Percentiles rank a stretch among this genome's conserved stretches.
These are phyloP conservation scores for Panaeolus papilionaceus DNA, from an alignment of 768 basidiomycete species.

Conservation along the genomic window DNA sequence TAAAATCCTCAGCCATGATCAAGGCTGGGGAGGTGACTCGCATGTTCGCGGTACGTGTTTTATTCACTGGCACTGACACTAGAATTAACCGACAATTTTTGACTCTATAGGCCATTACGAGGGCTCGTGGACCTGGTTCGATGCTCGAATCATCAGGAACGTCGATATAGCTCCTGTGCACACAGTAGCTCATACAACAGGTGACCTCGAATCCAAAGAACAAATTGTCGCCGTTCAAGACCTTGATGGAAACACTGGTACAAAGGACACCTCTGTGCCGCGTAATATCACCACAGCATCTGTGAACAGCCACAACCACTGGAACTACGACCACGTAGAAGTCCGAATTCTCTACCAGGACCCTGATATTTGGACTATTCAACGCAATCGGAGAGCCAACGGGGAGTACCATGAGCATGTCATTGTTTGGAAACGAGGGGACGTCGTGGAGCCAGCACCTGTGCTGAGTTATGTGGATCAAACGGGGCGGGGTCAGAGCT, in stretches of 20 bases:
- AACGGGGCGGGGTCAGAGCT: not conserved
- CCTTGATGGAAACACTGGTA: not conserved
- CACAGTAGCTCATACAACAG: not conserved
- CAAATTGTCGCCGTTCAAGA: not conserved
- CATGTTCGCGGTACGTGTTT: not conserved
- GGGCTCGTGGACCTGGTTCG: slow-evolving; percentile 3
- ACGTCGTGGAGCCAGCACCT: not conserved
- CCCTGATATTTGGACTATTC: slow-evolving; percentile 2
- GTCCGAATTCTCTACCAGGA: not conserved
- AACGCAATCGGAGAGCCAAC: not conserved
- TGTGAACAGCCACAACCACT: not conserved
- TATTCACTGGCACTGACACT: not conserved
- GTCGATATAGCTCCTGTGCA: not conserved
- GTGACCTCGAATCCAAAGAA: slow-evolving; percentile 3
- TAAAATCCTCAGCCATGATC: not conserved
- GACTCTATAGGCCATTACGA: not conserved
- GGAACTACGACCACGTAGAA: slow-evolving; percentile 1
- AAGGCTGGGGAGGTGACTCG: slow-evolving; percentile 2
- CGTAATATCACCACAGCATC: not conserved
- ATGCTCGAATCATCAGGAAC: not conserved
- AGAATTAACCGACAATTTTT: not conserved
- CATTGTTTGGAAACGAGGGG: not conserved
- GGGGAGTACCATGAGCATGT: not conserved
- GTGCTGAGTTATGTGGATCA: slow-evolving; percentile 8
- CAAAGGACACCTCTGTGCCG: not conserved